Conservation (phyloP, 2,329 filamentous ascomycete species). For the Aspergillus oerlinghausenensis region DNA sequence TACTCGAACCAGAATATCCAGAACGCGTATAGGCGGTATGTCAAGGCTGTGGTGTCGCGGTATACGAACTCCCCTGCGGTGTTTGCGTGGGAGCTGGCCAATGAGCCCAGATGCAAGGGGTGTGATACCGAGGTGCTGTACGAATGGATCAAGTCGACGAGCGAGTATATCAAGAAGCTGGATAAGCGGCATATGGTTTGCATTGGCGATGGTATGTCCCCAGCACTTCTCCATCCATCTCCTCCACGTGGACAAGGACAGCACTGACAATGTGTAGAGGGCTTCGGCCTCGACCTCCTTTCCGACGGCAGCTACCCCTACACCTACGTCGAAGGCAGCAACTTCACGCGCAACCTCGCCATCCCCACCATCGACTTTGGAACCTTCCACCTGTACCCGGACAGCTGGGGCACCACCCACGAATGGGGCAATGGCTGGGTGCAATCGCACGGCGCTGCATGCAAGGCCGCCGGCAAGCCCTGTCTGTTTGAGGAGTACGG, state of each 20-base stretch:
- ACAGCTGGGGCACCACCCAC: constrained; percentile 37
- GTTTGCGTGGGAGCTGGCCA: constrained; percentile 65
- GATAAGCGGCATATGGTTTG: constrained; percentile 59
- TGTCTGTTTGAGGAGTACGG: constrained; percentile 42
- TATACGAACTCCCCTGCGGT: constrained; percentile 57
- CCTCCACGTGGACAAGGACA: too few species aligned
- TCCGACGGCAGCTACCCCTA: constrained; percentile 54
- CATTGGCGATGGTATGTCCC: constrained; percentile 48
- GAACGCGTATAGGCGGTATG: constrained; percentile 58
- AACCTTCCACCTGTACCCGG: constrained; percentile 51
- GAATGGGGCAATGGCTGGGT: constrained; percentile 48
- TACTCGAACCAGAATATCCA: constrained; percentile 54
- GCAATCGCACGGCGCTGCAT: constrained; percentile 40
- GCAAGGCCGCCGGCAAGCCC: constrained; percentile 34
- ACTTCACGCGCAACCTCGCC: constrained; percentile 50
- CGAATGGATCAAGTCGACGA: constrained; percentile 56
- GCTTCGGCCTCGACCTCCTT: constrained; percentile 45
- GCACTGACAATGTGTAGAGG: constrained; percentile 40
- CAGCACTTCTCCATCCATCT: too few species aligned
- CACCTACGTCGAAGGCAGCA: constrained; percentile 46
- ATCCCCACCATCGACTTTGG: constrained; percentile 54
- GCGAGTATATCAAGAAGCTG: constrained; percentile 59
- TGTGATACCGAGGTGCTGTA: constrained; percentile 56
- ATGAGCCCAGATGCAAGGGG: constrained; percentile 61
- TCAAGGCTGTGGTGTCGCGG: constrained; percentile 54